Base-by-base conservation (phyloP, 2,329 filamentous ascomycete species). In the Aspergillus ibericus region DNA sequence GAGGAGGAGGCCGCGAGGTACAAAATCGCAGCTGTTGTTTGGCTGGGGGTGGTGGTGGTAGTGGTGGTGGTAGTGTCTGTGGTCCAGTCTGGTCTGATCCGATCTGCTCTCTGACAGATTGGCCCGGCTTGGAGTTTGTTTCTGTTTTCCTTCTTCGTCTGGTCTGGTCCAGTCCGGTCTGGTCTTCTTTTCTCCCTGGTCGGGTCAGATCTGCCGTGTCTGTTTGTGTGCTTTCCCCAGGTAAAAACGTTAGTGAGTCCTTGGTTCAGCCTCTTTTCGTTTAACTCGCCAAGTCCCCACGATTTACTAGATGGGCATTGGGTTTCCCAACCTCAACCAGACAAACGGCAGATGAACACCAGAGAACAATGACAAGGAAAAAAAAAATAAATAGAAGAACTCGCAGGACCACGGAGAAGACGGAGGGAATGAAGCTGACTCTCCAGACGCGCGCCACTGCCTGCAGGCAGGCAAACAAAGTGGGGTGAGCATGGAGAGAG, bases 371-470 rank as follows among this genome's bases (percentile, higher is more conserved):
- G 10, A 50, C 6, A 29, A 7, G 7, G 8, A 32, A 32, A 32
- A 2, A 32, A 32, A 32, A 32, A 10, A 50, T n/a, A n/a, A n/a
- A n/a, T n/a, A n/a, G 36, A 8, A 22, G 27, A 49, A 7, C 35
- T 18, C 29, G 18, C 48, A 55, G 55, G 55, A 48, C 46, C 54
- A 52, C 59, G 35, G 35, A 22, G 44, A 35, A 27, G 53, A 48
- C 35, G 40, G 40, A 52, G 42, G n/a, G 27, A 56, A 55, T 47
- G 40, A 52, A 32, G 51, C 51, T 53, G 51, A 53, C 51, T 53
- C 49, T 42, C 51, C 51, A 53, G 51, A 53, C 51, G 51, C 51
- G 51, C 36, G 51, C 51, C 51, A 53, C 51, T 44, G 51, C 51
- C 29, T 27, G 42, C 25, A 47, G 42, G 38, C 51, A 53, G 51